Percentiles rank a stretch among this genome's conserved stretches.
Conservation (phyloP, 1,284 basidiomycete genomes). For the Leccinum solheimii region DNA sequence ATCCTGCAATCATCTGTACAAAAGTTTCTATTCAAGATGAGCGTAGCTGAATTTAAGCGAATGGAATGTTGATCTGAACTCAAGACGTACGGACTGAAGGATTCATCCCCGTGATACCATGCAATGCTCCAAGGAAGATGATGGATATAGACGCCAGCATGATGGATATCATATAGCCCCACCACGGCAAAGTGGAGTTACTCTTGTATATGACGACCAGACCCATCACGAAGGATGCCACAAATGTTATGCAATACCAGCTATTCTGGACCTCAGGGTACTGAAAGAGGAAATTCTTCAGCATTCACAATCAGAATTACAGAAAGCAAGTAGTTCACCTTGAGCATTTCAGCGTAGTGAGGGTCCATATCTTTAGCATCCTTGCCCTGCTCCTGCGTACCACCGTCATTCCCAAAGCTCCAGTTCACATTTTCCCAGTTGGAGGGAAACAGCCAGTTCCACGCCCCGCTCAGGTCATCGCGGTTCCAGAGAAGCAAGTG, state of each 20-base stretch:
- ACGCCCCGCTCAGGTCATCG: conserved; percentile 43
- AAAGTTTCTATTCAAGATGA: conserved; percentile 23
- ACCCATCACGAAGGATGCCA: conserved; percentile 41
- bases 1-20: conserved; percentile 62
- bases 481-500: conserved; percentile 55
- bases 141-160: conserved; percentile 43
- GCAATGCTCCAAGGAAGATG: conserved; percentile 49
- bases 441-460: conserved; percentile 43
- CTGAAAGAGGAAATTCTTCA: conserved; percentile 22
- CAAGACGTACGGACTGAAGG: conserved; percentile 45
- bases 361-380: conserved; percentile 44
- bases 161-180: conserved; percentile 41
- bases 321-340: conserved; percentile 31
- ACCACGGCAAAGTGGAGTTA: conserved; percentile 54
- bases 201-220: conserved; percentile 51
- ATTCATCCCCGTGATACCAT: conserved; percentile 53
- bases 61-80: background rate
- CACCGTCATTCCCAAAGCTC: conserved; percentile 47
- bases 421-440: conserved; percentile 37
- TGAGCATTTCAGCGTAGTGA: conserved; percentile 55
- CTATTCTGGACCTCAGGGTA: conserved; percentile 49
- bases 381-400: conserved; percentile 33
- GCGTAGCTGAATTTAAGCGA: background rate
- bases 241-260: conserved; percentile 45
- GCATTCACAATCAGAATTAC: background rate